Evolutionary conservation across 441 rosid genomes (phyloP).

Genomic region (Populus tomentosa): DNA sequence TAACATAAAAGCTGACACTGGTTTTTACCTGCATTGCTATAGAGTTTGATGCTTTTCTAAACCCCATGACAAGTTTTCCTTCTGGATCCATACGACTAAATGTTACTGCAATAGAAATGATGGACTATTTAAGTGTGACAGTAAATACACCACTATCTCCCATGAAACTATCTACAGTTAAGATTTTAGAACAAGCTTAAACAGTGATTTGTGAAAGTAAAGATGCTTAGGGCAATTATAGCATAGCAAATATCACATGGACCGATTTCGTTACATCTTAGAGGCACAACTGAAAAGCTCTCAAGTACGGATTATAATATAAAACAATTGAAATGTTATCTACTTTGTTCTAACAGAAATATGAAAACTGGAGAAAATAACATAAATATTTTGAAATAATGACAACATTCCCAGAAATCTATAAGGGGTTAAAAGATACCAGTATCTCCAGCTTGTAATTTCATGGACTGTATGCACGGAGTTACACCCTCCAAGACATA

Average conservation of each 20-base stretch:
- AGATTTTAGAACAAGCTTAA: neutral
- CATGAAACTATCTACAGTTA: neutral
- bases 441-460: constrained; percentile 93
- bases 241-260: neutral
- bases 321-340: neutral
- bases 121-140: constrained; percentile 5
- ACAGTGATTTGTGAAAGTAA: constrained; percentile 3
- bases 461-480: constrained; percentile 99
- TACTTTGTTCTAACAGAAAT: neutral
- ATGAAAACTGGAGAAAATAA: neutral
- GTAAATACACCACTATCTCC: neutral
- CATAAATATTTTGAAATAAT: neutral
- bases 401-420: neutral
- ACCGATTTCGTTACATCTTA: neutral
- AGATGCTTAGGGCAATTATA: constrained; percentile 12
- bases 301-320: neutral
- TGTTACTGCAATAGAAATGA: constrained; percentile 51
- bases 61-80: constrained; percentile 86
- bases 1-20: constrained; percentile 20
- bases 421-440: constrained; percentile 38
- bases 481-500: constrained; percentile 99
- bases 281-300: neutral
- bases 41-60: constrained; percentile 67
- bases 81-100: constrained; percentile 92
- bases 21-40: constrained; percentile 57